These are phyloP conservation scores for Hsuehochloa calcarea DNA, from an alignment of 176 grass and related monocot species.

Conservation along the genomic window DNA sequence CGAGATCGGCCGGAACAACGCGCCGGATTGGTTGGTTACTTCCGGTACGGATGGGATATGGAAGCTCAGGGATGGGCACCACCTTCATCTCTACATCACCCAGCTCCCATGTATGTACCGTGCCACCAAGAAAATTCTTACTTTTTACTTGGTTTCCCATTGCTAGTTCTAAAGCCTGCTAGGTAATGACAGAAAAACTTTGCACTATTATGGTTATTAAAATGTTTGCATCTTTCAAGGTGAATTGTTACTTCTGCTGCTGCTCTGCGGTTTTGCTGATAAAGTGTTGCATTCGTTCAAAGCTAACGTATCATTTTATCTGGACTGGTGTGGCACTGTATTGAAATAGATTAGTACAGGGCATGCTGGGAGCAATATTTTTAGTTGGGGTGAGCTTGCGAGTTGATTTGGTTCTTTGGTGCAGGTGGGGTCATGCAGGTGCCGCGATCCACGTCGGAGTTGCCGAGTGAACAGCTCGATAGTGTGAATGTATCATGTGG, in stretches of 20 bases:
- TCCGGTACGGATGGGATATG: conserved; percentile 36
- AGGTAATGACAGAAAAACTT: conserved; percentile 6
- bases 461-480: neutral
- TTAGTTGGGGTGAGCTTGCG: neutral
- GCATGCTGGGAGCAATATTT: neutral
- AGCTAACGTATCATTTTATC: neutral
- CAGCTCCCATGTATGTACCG: conserved; percentile 58
- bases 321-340: neutral
- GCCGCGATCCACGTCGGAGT: neutral
- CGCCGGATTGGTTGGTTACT: conserved; percentile 34
- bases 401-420: neutral
- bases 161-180: neutral
- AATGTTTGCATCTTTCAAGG: neutral
- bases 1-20: conserved; percentile 28
- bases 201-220: too few species aligned
- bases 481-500: conserved; percentile 17
- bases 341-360: neutral
- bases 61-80: conserved; percentile 49
- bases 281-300: neutral
- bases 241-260: neutral
- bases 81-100: conserved; percentile 76
- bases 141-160: too few species aligned
- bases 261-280: neutral
- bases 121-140: neutral
- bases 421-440: conserved; percentile 48